Base-by-base conservation (phyloP, 345 rosid species). In the Ceriops tagal region DNA sequence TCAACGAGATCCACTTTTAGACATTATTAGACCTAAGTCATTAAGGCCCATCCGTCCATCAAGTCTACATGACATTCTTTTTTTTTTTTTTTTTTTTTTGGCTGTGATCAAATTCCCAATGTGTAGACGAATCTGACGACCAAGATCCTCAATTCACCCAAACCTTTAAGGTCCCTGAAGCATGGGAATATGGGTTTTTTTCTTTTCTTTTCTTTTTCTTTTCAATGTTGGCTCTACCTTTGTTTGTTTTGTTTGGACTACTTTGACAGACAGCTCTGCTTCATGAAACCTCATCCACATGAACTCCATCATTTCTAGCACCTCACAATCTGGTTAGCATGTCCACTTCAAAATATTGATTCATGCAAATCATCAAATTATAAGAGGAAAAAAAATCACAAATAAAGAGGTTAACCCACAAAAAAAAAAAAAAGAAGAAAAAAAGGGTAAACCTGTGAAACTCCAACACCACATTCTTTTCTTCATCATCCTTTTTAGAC, bases 211-310 rank as follows among this genome's bases (percentile, higher is more conserved):
- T 34, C 8, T 6, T 34, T 1, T 6, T 4, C 1, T 34, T 34
- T 1, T 34, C 8, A 9, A 6, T 7, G 37, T 34, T 32, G 35
- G 22, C 3, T 32, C 31, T 18, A 21, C 19, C 53, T 34, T 37
- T 46, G 26, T 35, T n/a, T 34, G 47, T 22, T 39, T n/a, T 34
- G 34, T 22, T 53, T 31, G 24, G 64, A 56, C 53, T 69, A 66
- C 52, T 68, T 2, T 22, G 18, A 15, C 3, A 9, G 21, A 37
- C 47, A 4, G 31, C 18, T 20, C n/a, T 20, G n/a, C 24, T 64
- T 20, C 19, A 39, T 26, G 20, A 37, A 80, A 68, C 77, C 58
- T 61, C 65, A 70, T 75, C 91, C 85, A 84, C 91, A 77, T 1
- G 63, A 70, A 62, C 52, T 58, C 31, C 31, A 71, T 55, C 60